These are phyloP conservation scores for Gnaphalium uliginosum DNA, from an alignment of 129 eudicot species.

Conservation along the genomic window DNA sequence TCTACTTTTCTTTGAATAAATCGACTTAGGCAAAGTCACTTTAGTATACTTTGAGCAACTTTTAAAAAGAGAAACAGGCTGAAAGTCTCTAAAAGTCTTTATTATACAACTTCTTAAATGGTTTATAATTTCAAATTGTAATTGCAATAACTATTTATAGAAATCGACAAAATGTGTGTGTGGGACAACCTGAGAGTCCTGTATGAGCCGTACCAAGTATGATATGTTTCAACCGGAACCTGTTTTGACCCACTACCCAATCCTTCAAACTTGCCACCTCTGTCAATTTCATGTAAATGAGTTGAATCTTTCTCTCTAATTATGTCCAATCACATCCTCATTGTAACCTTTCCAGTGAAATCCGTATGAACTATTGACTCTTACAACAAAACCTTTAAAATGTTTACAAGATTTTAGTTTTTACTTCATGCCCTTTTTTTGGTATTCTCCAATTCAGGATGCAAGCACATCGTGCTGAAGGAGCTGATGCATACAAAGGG, in stretches of 20 bases:
- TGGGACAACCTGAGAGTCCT: neutral
- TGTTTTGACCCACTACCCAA: neutral
- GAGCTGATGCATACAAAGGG: conserved; percentile 49
- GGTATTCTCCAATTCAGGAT: conserved; percentile 54
- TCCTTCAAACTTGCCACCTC: neutral
- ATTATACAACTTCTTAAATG: neutral
- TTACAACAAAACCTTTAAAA: conserved; percentile 7
- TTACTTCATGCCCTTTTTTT: neutral
- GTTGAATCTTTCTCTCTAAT: neutral
- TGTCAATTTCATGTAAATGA: neutral
- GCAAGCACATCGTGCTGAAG: conserved; percentile 69
- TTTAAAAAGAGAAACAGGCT: neutral
- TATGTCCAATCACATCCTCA: neutral
- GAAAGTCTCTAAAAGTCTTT: neutral
- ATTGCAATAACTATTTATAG: neutral
- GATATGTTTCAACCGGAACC: neutral
- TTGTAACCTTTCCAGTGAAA: conserved; percentile 10
- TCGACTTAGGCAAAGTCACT: neutral
- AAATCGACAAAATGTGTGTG: neutral
- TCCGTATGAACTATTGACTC: neutral
- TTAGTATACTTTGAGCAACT: neutral
- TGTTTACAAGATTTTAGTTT: neutral
- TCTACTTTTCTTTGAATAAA: neutral
- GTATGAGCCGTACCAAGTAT: neutral
- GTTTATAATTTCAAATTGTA: neutral